Conservation (phyloP, 371 early-diverging fungal species). For the Mycotypha africana region DNA sequence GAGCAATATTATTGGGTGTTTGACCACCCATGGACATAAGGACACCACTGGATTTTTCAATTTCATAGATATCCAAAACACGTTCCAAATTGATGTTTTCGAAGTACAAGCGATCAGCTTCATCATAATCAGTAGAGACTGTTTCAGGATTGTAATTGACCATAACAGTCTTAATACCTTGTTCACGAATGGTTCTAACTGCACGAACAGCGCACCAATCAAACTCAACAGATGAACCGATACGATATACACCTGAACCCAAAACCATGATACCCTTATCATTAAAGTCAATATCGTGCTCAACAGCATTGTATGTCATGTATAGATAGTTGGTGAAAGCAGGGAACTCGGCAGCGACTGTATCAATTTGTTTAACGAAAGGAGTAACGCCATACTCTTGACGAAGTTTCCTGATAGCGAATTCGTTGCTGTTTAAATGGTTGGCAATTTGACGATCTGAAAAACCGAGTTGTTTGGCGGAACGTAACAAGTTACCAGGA, state of each 20-base stretch:
- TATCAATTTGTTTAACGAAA: constrained; percentile 96
- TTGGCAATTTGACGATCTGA: constrained; percentile 84
- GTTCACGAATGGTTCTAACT: constrained; percentile 81
- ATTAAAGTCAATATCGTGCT: constrained; percentile 82
- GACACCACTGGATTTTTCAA: constrained; percentile 77
- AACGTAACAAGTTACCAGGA: constrained; percentile 56
- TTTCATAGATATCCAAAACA: constrained; percentile 91
- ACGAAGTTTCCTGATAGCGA: constrained; percentile 81
- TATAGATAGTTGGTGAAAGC: constrained; percentile 95
- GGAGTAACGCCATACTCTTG: constrained; percentile 75
- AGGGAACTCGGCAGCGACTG: constrained; percentile 97
- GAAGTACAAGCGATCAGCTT: constrained; percentile 93
- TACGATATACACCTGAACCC: constrained; percentile 95
- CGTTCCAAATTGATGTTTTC: constrained; percentile 88
- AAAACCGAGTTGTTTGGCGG: constrained; percentile 90
- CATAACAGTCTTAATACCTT: constrained; percentile 88
- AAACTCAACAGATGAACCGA: constrained; percentile 95
- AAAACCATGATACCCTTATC: constrained; percentile 92
- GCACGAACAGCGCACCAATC: constrained; percentile 96
- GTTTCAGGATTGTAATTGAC: constrained; percentile 98
- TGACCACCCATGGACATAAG: constrained; percentile 94
- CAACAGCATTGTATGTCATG: constrained; percentile 90
- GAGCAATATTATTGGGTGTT: constrained; percentile 94
- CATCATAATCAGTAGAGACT: constrained; percentile 95
- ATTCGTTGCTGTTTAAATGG: constrained; percentile 76